These are phyloP conservation scores for Golubevia sp. DNA, from an alignment of 1,284 basidiomycete species.

Conservation along the genomic window DNA sequence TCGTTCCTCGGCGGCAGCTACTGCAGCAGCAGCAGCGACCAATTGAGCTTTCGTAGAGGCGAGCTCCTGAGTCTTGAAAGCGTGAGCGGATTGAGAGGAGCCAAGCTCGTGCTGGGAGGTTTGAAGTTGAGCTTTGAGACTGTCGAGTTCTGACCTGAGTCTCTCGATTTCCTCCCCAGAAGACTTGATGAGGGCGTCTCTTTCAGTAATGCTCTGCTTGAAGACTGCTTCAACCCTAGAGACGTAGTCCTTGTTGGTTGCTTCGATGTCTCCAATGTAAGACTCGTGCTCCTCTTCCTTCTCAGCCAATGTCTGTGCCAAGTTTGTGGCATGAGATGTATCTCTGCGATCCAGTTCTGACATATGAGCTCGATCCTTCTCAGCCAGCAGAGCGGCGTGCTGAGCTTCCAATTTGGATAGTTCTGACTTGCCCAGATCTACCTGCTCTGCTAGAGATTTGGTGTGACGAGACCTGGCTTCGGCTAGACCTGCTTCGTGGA, in stretches of 20 bases:
- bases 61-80: constrained; percentile 17
- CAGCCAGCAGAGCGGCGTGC: neutral
- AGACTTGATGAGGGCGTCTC: neutral
- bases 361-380: neutral
- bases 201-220: neutral
- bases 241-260: constrained; percentile 14
- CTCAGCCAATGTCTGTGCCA: constrained; percentile 20
- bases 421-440: constrained; percentile 18
- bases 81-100: constrained; percentile 1
- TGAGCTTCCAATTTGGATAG: constrained; percentile 16
- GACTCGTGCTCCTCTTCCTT: constrained; percentile 30
- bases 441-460: constrained; percentile 31
- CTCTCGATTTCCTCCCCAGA: neutral
- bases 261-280: constrained; percentile 27
- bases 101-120: constrained; percentile 2
- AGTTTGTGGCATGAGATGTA: constrained; percentile 9
- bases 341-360: neutral
- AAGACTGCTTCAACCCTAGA: neutral
- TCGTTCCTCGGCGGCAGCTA: constrained; percentile 19
- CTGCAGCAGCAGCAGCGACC: constrained; percentile 21
- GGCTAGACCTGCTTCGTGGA: constrained; percentile 32
- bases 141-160: neutral
- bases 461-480: constrained; percentile 47
- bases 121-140: neutral
- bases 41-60: constrained; percentile 21